Percentiles rank a stretch among this genome's conserved stretches.
Conservation (phyloP, 2,329 filamentous ascomycete genomes). For the Botrytis deweyae region DNA sequence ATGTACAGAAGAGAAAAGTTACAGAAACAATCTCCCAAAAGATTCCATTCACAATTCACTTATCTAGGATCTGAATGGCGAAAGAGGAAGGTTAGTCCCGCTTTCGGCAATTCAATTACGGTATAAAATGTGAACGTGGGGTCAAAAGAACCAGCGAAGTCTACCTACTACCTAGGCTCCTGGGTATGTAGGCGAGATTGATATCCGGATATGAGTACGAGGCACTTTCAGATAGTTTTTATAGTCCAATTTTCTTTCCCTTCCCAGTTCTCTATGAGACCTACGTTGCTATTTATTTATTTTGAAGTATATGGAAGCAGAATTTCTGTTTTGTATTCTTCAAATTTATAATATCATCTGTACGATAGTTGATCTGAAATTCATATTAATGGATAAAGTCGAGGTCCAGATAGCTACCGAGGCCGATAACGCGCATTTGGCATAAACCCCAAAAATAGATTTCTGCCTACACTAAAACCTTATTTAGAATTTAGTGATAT, state of each 20-base stretch:
- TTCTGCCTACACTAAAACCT: too few relatives aligned
- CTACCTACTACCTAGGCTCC: too few relatives aligned
- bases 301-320: background rate
- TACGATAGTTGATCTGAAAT: background rate
- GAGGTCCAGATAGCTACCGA: background rate
- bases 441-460: too few relatives aligned
- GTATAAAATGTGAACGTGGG: conserved; percentile 15
- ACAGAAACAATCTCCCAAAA: background rate
- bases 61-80: background rate
- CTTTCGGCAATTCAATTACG: conserved; percentile 10
- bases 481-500: too few relatives aligned
- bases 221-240: background rate
- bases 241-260: background rate
- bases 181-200: background rate
- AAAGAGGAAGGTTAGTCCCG: conserved; percentile 6
- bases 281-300: background rate
- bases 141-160: background rate
- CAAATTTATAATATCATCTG: background rate
- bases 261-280: background rate
- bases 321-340: background rate
- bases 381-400: background rate
- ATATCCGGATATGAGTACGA: background rate
- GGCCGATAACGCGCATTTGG: too few relatives aligned
- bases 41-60: background rate
- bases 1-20: background rate